These are phyloP conservation scores for Lobosporangium transversale DNA, from an alignment of 192 early-diverging fungal genomes.

Conservation along the genomic window DNA sequence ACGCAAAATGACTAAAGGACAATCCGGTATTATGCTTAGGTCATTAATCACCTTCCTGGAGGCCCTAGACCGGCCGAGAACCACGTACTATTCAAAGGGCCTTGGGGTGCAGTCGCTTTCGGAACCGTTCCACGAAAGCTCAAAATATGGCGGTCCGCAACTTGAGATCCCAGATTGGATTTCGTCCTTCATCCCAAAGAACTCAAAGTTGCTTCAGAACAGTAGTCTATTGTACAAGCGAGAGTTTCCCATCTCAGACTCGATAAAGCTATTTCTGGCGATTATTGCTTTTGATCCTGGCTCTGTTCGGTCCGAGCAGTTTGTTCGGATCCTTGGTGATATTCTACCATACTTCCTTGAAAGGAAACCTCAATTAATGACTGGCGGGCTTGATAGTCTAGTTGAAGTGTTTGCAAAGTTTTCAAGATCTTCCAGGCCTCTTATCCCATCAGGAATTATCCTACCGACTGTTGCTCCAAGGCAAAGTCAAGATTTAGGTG, in stretches of 20 bases:
- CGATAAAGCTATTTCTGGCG: conserved; percentile 66
- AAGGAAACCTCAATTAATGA: conserved; percentile 47
- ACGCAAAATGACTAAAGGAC: conserved; percentile 36
- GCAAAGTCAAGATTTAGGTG: not conserved
- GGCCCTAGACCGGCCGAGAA: conserved; percentile 50
- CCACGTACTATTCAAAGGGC: conserved; percentile 23
- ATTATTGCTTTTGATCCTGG: conserved; percentile 68
- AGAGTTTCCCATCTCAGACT: conserved; percentile 57
- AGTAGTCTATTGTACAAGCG: conserved; percentile 36
- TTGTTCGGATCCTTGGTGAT: conserved; percentile 57
- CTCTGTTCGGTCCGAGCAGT: conserved; percentile 66
- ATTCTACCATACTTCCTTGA: conserved; percentile 53
- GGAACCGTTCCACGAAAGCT: conserved; percentile 28
- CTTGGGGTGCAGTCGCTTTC: conserved; percentile 41
- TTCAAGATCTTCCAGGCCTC: conserved; percentile 56
- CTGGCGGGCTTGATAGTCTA: conserved; percentile 55
- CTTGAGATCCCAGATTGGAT: conserved; percentile 47
- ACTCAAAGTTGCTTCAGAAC: conserved; percentile 47
- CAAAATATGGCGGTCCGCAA: conserved; percentile 34
- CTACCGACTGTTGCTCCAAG: conserved; percentile 30
- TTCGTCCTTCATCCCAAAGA: conserved; percentile 36
- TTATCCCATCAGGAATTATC: conserved; percentile 28
- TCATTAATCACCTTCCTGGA: conserved; percentile 59
- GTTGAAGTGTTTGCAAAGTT: conserved; percentile 62
- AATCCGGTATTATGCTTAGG: conserved; percentile 55